phyloP scores from a whole-genome alignment of 1,284 basidiomycete genomes.

The Papiliotrema flavescens region DNA sequence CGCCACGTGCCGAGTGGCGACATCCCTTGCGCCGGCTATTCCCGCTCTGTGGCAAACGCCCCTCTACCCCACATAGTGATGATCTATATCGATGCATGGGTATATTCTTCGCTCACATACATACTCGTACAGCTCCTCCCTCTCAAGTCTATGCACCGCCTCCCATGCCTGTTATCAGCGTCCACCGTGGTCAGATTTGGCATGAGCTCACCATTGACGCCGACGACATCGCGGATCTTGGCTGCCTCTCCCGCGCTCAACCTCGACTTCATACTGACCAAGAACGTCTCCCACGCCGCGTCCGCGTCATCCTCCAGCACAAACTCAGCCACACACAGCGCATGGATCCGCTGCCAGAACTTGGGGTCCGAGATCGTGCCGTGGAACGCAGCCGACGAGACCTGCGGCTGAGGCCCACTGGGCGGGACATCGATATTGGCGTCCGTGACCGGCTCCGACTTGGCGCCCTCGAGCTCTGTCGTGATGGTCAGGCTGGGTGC shows the following conservation, averaged over 20 bases:
- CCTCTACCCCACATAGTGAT: no score
- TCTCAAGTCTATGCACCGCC: constrained; percentile 2
- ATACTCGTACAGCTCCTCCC: background rate
- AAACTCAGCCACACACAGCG: constrained; percentile 67
- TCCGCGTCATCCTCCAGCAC: constrained; percentile 61
- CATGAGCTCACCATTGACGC: constrained; percentile 32
- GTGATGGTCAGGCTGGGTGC: constrained; percentile 51
- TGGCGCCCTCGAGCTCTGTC: constrained; percentile 38
- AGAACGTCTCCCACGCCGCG: constrained; percentile 44
- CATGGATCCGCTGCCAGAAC: constrained; percentile 69
- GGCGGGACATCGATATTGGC: constrained; percentile 31
- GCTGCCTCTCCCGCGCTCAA: constrained; percentile 48
- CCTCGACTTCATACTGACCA: constrained; percentile 42
- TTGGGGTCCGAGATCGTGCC: constrained; percentile 62
- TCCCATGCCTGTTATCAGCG: constrained; percentile 7
- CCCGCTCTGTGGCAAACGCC: background rate
- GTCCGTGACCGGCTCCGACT: constrained; percentile 23
- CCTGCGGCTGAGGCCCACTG: constrained; percentile 29
- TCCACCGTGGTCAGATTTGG: background rate
- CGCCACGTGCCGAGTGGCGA: no score
- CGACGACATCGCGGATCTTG: constrained; percentile 48
- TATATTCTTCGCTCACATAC: no score
- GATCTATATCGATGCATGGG: no score
- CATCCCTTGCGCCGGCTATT: background rate
- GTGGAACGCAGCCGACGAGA: constrained; percentile 57